Conservation (phyloP, 768 basidiomycete species). For the Phylloporus rhodoxanthus region DNA sequence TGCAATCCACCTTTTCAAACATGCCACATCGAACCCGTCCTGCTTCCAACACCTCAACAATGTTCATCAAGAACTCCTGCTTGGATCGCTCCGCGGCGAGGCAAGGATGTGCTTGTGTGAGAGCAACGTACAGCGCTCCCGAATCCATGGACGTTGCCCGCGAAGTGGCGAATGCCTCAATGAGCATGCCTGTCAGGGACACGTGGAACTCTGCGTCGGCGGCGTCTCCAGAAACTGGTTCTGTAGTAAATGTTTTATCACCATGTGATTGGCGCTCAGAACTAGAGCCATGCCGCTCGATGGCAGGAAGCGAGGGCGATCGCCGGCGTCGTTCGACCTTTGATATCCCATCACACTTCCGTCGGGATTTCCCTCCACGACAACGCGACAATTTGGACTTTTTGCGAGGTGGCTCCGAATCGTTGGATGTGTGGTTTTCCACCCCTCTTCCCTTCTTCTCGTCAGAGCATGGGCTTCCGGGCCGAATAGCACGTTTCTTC, state of each 20-base stretch:
- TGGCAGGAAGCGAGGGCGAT: conserved; percentile 6
- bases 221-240: conserved; percentile 3
- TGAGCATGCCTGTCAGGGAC: conserved; percentile 59
- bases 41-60: conserved; percentile 45
- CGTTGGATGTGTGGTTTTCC: neutral
- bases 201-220: conserved; percentile 24
- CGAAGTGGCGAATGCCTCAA: conserved; percentile 67
- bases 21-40: conserved; percentile 47
- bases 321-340: conserved; percentile 2
- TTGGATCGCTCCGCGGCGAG: conserved; percentile 34
- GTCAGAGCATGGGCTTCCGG: neutral
- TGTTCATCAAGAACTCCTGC: conserved; percentile 44
- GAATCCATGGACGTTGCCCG: conserved; percentile 62
- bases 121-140: conserved; percentile 44
- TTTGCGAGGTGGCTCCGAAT: conserved; percentile 17
- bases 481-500: conserved; percentile 7
- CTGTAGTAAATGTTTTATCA: conserved; percentile 4
- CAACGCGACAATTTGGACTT: conserved; percentile 13
- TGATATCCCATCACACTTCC: neutral
- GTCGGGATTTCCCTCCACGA: neutral
- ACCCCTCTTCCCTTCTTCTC: conserved; percentile 1
- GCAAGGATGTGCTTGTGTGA: conserved; percentile 50
- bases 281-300: conserved; percentile 1
- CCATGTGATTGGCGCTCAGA: neutral
- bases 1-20: conserved; percentile 68